Base-by-base conservation (phyloP, 352 stramenopile genomes). In the Globisporangium spiculum region DNA sequence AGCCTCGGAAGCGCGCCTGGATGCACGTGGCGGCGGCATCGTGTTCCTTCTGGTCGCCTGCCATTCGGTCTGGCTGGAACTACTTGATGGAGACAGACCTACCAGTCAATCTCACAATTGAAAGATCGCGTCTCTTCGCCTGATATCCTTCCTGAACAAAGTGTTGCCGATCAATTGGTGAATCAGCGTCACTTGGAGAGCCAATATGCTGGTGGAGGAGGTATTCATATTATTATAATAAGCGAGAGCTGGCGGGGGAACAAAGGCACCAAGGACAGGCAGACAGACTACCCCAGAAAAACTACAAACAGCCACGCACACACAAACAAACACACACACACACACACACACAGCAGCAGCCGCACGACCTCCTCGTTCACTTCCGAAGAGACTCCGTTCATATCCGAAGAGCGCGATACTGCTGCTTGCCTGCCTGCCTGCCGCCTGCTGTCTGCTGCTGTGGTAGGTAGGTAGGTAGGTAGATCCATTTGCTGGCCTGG, bases 1-100 rank as follows among this genome's bases (percentile, higher is more conserved):
- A 65, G 36, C 80, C 83, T 59, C 83, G 81, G 36, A 83, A 74
- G 20, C 70, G 68, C 57, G 85, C 83, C 63, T 93, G 83, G 64
- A 91, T 84, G 30, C 82, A 66, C 63, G 74, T 69, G 20, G 75
- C 83, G 24, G 85, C 83, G 34, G 75, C 69, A n/a, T 87, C 71
- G 18, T 38, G 5, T 18, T 57, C 22, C 8, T 6, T 58, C 4
- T 14, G 53, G 24, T 58, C 14, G 18, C 44, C 44, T 52, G 14
- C n/a, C 22, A 58, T 27, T 58, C 24, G 14, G 12, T 32, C 27
- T 58, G 32, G 34, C 14, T 52, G 6, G 18, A 24, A 9, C 16
- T n/a, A 16, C 18, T 3, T 20, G 7, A 50, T 9, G 16, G 16
- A 50, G 16, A 5, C 12, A 20, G 38, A 46, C 38, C 38, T 20